phyloP scores from a whole-genome alignment of 352 stramenopile genomes.

The Phytopythium helicoides region DNA sequence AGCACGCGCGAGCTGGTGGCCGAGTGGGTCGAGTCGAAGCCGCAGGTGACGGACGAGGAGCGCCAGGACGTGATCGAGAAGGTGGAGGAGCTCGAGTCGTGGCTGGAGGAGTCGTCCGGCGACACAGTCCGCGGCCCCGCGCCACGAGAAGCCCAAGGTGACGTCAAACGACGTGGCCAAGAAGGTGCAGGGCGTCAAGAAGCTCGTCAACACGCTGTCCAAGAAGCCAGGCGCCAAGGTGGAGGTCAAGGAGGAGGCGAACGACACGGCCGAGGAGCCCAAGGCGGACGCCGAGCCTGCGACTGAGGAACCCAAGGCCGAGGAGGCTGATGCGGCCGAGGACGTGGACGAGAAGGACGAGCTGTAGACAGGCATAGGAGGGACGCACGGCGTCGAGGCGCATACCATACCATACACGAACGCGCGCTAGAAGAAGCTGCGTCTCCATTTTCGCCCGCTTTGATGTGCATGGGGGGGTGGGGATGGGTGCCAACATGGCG shows the following conservation, averaged over 20 bases:
- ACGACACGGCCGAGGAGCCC: constrained; percentile 26
- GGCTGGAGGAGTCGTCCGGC: constrained; percentile 79
- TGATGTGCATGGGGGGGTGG: too few species aligned
- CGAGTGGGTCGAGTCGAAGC: constrained; percentile 61
- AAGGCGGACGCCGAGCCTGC: constrained; percentile 24
- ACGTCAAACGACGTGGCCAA: constrained; percentile 83
- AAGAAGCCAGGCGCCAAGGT: constrained; percentile 70
- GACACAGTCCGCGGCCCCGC: constrained; percentile 60
- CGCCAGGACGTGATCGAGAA: constrained; percentile 85
- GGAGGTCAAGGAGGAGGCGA: constrained; percentile 38
- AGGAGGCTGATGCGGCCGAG: constrained; percentile 18
- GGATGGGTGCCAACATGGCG: too few species aligned
- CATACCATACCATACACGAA: constrained; percentile 10
- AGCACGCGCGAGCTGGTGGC: constrained; percentile 61
- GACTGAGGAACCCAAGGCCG: constrained; percentile 11
- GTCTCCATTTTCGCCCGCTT: too few species aligned
- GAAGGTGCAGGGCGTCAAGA: constrained; percentile 85
- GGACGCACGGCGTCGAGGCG: constrained; percentile 11
- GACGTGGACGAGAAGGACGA: constrained; percentile 45
- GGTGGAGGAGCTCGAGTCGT: constrained; percentile 77
- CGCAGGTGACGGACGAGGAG: constrained; percentile 91
- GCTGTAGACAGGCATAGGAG: constrained; percentile 36
- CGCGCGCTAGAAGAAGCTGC: constrained; percentile 18
- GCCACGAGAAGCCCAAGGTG: constrained; percentile 82
- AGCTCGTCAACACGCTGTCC: constrained; percentile 72